Conservation (phyloP, 2,329 filamentous ascomycete species). For the Botryotinia globosa region DNA sequence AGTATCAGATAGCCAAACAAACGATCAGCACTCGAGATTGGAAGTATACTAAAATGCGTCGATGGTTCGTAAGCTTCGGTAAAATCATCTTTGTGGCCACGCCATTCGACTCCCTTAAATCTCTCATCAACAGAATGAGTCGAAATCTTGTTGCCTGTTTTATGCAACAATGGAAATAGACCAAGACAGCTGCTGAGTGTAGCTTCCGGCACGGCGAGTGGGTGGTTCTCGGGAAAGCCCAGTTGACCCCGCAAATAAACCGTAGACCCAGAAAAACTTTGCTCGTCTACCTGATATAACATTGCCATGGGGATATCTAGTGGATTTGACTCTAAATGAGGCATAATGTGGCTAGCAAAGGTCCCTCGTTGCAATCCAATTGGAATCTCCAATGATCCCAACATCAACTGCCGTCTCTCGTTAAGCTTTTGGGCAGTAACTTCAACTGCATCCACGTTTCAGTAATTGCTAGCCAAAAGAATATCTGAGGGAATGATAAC, state of each 20-base stretch:
- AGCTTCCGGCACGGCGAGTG: slow-evolving; percentile 23
- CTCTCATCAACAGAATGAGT: slow-evolving; percentile 29
- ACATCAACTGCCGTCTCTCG: slow-evolving; percentile 30
- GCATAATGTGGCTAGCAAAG: slow-evolving; percentile 27
- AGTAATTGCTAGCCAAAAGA: neutral
- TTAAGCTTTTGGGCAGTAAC: slow-evolving; percentile 30
- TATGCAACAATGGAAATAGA: slow-evolving; percentile 29
- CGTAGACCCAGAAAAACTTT: slow-evolving; percentile 21
- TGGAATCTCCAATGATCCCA: slow-evolving; percentile 28
- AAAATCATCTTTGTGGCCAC: slow-evolving; percentile 18
- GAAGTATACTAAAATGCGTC: slow-evolving; percentile 30
- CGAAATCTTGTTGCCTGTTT: slow-evolving; percentile 26
- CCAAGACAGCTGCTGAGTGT: slow-evolving; percentile 28
- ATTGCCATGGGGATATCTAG: slow-evolving; percentile 35
- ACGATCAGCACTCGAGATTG: slow-evolving; percentile 25
- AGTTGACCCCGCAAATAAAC: slow-evolving; percentile 25
- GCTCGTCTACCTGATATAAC: slow-evolving; percentile 33
- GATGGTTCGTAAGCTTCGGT: slow-evolving; percentile 30
- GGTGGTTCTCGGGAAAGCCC: slow-evolving; percentile 31
- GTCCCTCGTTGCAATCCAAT: slow-evolving; percentile 16
- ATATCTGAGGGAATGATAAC: neutral
- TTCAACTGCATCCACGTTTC: slow-evolving; percentile 23
- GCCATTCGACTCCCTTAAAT: slow-evolving; percentile 27
- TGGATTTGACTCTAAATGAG: slow-evolving; percentile 28
- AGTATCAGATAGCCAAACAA: slow-evolving; percentile 32